phyloP scores from a whole-genome alignment of 73 alveolate genomes.

The Durusdinium trenchii region DNA sequence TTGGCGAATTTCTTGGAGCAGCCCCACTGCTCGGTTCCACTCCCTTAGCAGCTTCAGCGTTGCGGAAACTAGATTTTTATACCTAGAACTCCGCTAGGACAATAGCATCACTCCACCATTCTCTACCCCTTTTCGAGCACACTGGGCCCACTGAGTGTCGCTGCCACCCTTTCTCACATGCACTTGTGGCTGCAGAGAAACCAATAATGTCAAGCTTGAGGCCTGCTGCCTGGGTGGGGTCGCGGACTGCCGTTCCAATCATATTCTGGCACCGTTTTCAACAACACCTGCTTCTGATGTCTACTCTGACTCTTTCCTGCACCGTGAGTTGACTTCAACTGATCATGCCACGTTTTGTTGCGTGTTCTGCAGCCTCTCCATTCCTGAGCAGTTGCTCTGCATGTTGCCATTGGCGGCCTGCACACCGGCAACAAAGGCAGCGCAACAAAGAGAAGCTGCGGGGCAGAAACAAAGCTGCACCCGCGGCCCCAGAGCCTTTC shows the following conservation, averaged over 20 bases:
- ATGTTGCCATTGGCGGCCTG: conserved; percentile 51
- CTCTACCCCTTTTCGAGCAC: not conserved
- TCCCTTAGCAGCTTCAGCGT: conserved; percentile 17
- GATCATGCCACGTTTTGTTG: too few species aligned
- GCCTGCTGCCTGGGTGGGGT: conserved; percentile 15
- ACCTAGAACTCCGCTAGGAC: too few species aligned
- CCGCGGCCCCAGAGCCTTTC: not conserved
- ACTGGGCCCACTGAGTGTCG: not conserved
- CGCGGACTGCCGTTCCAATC: too few species aligned
- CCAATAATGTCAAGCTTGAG: conserved; percentile 19
- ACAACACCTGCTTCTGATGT: too few species aligned
- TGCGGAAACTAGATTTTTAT: too few species aligned
- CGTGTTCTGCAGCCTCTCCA: not conserved
- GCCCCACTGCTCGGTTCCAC: conserved; percentile 18
- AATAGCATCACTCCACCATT: too few species aligned
- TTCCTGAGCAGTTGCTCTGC: conserved; percentile 61
- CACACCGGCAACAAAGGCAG: not conserved
- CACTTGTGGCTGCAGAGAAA: conserved; percentile 37
- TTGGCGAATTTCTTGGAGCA: not conserved
- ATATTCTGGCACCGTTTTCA: too few species aligned
- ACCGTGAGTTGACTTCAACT: not conserved
- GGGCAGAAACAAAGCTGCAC: not conserved
- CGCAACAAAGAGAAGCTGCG: not conserved
- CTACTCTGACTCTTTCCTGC: too few species aligned
- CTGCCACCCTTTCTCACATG: conserved; percentile 59